Conservation (phyloP, 805 yeast genomes). For the Brettanomyces anomalus region DNA sequence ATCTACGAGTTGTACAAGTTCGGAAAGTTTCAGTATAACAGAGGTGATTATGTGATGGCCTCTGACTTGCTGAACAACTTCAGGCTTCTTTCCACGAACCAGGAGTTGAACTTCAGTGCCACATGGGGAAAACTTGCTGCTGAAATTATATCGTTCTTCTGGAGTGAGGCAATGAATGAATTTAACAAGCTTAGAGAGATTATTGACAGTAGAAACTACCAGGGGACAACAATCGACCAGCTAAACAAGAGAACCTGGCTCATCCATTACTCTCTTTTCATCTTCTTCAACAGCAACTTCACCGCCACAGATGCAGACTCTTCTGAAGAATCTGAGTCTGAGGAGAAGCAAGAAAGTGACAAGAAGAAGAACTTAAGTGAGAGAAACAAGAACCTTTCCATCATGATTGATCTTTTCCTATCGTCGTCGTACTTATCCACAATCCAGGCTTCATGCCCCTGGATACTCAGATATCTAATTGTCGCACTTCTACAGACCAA, state of each 20-base stretch:
- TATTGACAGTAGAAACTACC: constrained; percentile 44
- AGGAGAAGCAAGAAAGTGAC: constrained; percentile 2
- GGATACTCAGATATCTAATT: constrained; percentile 58
- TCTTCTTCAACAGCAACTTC: constrained; percentile 31
- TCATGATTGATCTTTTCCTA: constrained; percentile 48
- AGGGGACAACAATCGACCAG: constrained; percentile 45
- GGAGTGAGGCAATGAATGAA: constrained; percentile 46
- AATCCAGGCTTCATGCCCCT: constrained; percentile 64
- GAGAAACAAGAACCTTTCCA: constrained; percentile 35
- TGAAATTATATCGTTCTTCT: constrained; percentile 44
- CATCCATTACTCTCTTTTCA: constrained; percentile 61
- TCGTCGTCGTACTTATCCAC: constrained; percentile 53
- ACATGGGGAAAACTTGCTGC: constrained; percentile 66
- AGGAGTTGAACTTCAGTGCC: constrained; percentile 41
- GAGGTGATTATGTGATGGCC: constrained; percentile 54
- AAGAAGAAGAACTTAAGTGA: not conserved
- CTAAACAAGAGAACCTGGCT: constrained; percentile 59
- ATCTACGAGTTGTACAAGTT: constrained; percentile 45
- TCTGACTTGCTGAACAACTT: constrained; percentile 50
- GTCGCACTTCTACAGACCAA: constrained; percentile 43
- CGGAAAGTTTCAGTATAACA: constrained; percentile 54
- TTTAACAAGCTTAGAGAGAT: constrained; percentile 46
- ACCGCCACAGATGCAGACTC: constrained; percentile 1
- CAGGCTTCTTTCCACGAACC: constrained; percentile 44
- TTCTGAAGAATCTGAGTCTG: not conserved